Evolutionary conservation across 2,329 filamentous ascomycete genomes (phyloP).

Genomic region (Ambrosiella cleistominuta): DNA sequence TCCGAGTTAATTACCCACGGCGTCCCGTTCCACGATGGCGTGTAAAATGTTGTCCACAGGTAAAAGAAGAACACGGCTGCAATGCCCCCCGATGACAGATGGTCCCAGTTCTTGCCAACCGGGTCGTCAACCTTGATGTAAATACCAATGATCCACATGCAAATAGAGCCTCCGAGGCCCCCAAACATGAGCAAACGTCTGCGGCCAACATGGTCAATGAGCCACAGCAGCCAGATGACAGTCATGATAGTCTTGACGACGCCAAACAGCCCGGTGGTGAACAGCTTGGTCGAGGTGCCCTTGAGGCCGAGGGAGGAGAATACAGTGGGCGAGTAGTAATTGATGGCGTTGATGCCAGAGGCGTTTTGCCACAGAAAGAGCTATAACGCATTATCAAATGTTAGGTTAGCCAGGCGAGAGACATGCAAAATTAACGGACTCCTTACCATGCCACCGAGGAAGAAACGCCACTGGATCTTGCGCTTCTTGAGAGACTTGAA

Average conservation of each 20-base stretch:
- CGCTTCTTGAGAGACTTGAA: constrained; percentile 39
- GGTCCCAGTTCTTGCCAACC: constrained; percentile 29
- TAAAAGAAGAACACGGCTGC: constrained; percentile 52
- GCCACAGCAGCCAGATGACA: constrained; percentile 30
- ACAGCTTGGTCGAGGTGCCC: constrained; percentile 27
- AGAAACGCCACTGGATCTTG: constrained; percentile 51
- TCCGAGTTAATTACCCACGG: constrained; percentile 57
- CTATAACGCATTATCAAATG: constrained; percentile 4
- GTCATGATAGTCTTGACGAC: constrained; percentile 47
- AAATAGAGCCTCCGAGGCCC: constrained; percentile 48
- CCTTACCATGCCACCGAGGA: constrained; percentile 43
- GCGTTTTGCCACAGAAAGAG: constrained; percentile 71
- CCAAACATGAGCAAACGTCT: constrained; percentile 53
- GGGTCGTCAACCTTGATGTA: constrained; percentile 27
- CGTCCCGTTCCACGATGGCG: constrained; percentile 52
- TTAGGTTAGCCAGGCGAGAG: background rate
- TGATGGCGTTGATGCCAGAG: constrained; percentile 58
- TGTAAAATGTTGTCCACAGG: constrained; percentile 50
- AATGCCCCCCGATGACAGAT: constrained; percentile 33
- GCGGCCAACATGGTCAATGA: constrained; percentile 52
- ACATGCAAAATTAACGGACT: background rate
- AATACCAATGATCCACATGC: constrained; percentile 45
- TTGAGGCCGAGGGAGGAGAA: constrained; percentile 37
- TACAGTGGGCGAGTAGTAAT: constrained; percentile 49
- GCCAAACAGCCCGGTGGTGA: constrained; percentile 59